Base-by-base conservation (phyloP, 2,329 filamentous ascomycete species). In the Fusarium nanum region DNA sequence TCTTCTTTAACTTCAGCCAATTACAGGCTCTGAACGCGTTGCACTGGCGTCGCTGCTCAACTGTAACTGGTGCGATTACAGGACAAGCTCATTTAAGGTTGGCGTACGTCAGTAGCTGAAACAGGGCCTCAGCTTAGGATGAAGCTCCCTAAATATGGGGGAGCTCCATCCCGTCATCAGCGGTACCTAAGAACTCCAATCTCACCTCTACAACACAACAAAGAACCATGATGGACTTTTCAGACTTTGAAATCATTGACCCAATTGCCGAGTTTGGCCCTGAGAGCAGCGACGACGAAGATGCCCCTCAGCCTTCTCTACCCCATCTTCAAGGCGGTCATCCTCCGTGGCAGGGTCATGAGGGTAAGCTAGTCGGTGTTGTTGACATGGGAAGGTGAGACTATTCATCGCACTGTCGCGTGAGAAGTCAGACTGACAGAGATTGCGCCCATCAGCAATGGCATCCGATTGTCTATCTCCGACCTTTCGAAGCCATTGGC, bases 381-480 rank as follows among this genome's bases (percentile, higher is more conserved):
- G 79, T 81, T 45, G 79, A 81, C 53, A 81, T 81, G 79, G 79
- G 79, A 65, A 81, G 79, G 78, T 73, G 45, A 73, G 6, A 54
- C 34, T 20, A 27, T 53, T 6, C 37, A 41, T 41, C 12, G 23
- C 44, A 27, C n/a, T 28, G 27, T 53, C 14, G 23, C n/a, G 25
- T 16, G 20, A 45, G n/a, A 28, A 44, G 14, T n/a, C 34, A 32
- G 49, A 45, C 61, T 73, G 45, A 74, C 64, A 20, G 3, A 44
- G 16, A 20, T 25, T 18, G 28, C 7, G 5, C 25, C 44, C 11
- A 25, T 2, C 28, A 87, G 90, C 79, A 92, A 93, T 80, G 91
- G 91, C 64, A 91, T 93, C 66, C 89, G 91, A 40, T 91, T 92
- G 80, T 92, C 89, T 12, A 90, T 93, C 62, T 76, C 77, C 22